Evolutionary conservation across 306 rosid species (phyloP), one percentile per base, ranked within the genome.

Genomic region (Arachis hypogaea): DNA sequence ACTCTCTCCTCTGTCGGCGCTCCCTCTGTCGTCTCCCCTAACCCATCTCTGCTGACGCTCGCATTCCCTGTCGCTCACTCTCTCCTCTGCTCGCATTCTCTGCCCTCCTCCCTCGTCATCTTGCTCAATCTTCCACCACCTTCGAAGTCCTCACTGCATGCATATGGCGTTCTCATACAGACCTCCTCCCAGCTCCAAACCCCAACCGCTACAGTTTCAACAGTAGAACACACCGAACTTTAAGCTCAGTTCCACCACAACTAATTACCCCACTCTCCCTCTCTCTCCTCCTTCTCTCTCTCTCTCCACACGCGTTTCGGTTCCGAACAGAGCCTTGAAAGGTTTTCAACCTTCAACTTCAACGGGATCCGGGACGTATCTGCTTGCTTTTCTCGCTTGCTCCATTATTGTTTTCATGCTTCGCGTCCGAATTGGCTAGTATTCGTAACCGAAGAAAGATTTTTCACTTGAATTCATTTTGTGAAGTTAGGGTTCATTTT

Each of bases 401-500:
- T 14, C 4, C 28, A 52, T 52, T 52, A 6, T 14, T n/a, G 28
- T 70, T 66, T 77, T 69, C 76, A 66, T 72, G 83, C 69, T 16
- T 63, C 54, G 66, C 33, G 2, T 12, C 8, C 73, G 36, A 69
- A 70, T 44, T 52, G 58, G 58, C 55, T 1, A 1, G 22, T 22
- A 46, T 58, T 40, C 63, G 54, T 54, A 1, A 41, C 55, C 65
- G 63, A 28, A 43, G 76, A 72, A 69, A 9, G 5, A 7, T 18
- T 57, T 77, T 66, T 1, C 38, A 33, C 4, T 33, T 33, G 38
- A 33, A 44, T 72, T 43, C 52, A 45, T 40, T 71, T 86, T 74
- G 42, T 72, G 9, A 63, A 4, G 45, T 74, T 90, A 86, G 95
- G 90, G 93, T 81, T 88, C 86, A 11, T 51, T 50, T 28, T 66